These are phyloP conservation scores for Oligophagozyma castellii DNA, from an alignment of 1,139 yeast genomes.

Conservation along the genomic window DNA sequence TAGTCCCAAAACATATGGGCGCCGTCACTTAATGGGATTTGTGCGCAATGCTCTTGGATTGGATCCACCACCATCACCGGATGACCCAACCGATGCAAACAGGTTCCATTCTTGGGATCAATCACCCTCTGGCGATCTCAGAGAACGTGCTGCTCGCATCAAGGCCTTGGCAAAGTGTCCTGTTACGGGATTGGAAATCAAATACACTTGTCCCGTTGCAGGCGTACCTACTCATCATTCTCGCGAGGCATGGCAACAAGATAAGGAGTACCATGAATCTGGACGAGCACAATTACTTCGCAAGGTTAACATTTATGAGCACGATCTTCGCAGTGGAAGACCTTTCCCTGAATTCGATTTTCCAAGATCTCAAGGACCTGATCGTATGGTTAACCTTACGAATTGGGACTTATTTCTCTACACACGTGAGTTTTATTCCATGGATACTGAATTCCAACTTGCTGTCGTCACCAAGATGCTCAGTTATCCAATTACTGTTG, in stretches of 20 bases:
- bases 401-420: conserved; percentile 91
- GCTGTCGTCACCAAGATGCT: conserved; percentile 93
- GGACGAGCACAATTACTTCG: conserved; percentile 60
- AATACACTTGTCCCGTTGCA: conserved; percentile 80
- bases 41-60: conserved; percentile 45
- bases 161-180: conserved; percentile 86
- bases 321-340: conserved; percentile 86
- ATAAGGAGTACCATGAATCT: conserved; percentile 53
- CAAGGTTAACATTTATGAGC: conserved; percentile 86
- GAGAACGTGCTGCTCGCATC: conserved; percentile 85
- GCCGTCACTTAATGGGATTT: conserved; percentile 31
- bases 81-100: conserved; percentile 51
- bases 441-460: conserved; percentile 92
- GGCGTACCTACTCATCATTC: conserved; percentile 96
- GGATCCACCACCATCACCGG: conserved; percentile 49
- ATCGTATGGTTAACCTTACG: conserved; percentile 61
- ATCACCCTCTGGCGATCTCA: conserved; percentile 75
- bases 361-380: conserved; percentile 70
- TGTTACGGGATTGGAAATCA: conserved; percentile 66
- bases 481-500: conserved; percentile 85
- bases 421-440: conserved; percentile 83
- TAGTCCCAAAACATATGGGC: too few species aligned
- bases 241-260: conserved; percentile 77
- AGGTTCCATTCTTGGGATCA: conserved; percentile 80
- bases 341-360: conserved; percentile 91